Evolutionary conservation across 2,329 filamentous ascomycete genomes (phyloP), one percentile per base, ranked within the genome.

Genomic region (Neopestalotiopsis sp.): DNA sequence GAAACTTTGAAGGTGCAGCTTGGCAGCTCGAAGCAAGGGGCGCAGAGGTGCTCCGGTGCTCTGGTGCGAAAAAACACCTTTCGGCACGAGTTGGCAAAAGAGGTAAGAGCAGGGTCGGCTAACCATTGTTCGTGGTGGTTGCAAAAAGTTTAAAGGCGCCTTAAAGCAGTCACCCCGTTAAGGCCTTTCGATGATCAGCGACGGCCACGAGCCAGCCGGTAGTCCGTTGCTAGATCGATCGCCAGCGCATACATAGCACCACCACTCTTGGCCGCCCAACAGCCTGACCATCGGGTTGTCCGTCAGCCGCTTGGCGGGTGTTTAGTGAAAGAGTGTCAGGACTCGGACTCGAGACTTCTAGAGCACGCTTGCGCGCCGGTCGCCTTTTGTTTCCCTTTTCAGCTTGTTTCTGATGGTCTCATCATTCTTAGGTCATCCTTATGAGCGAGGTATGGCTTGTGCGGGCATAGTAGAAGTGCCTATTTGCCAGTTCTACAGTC

Each of bases 341-440:
- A 20, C 45, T 38, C 34, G 34, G 34, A 7, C 34, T 38, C 34
- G 34, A 38, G 34, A 38, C 34, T 38, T 28, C 34, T 38, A 10
- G 10, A 38, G 10, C 45, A 52, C 45, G 20, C 17, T 52, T 52
- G 45, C 20, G 45, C 34, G 45, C 45, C 45, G 20, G 45, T 52
- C 45, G 45, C 45, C 45, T 52, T 52, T 52, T 52, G 45, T 52
- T 52, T 52, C 45, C 45, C 45, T 17, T 52, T 52, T 52, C 45
- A 52, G 45, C 45, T 52, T 52, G 45, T 52, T 38, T 38, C 45
- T 24, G 45, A 52, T 52, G 45, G 45, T 17, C 45, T 52, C 45
- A 52, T 52, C 45, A 52, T 14, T 52, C 45, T 52, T 52, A 52
- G 45, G 45, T 52, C 45, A 52, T 52, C 45, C 45, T n/a, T 38